phyloP scores from a whole-genome alignment of 2,329 filamentous ascomycete species.

The Zasmidium cellare region DNA sequence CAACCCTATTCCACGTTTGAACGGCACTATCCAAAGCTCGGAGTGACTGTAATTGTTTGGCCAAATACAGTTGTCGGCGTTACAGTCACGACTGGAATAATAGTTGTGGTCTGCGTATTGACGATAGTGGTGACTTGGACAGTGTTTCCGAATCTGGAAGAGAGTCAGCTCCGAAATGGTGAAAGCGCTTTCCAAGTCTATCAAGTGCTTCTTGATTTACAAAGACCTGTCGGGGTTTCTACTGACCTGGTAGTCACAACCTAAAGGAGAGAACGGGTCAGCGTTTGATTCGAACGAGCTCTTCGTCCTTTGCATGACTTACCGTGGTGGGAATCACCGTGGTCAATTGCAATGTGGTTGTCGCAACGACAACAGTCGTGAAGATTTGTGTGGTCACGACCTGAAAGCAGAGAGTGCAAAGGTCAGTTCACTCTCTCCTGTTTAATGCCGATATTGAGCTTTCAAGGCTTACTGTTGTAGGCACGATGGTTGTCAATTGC shows the following conservation, averaged over 20 bases:
- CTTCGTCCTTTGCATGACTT: too few relatives aligned
- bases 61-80: neutral
- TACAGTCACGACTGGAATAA: neutral
- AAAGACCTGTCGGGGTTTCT: too few relatives aligned
- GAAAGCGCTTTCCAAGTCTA: neutral
- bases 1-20: neutral
- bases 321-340: constrained; percentile 5
- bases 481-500: neutral
- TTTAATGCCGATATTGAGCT: neutral
- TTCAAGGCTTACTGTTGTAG: constrained; percentile 1
- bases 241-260: neutral
- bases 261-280: too few relatives aligned
- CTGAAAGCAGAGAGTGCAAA: neutral
- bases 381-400: constrained; percentile 1
- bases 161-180: neutral
- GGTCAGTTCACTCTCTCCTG: neutral
- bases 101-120: neutral
- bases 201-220: too few relatives aligned
- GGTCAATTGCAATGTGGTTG: constrained; percentile 1
- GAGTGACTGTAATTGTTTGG: constrained; percentile 1
- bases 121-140: neutral
- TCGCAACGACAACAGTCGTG: neutral
- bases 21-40: neutral
- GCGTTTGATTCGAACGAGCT: too few relatives aligned
- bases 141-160: neutral